Evolutionary conservation across 805 yeast genomes (phyloP).

Genomic region (Candida ulmi): DNA sequence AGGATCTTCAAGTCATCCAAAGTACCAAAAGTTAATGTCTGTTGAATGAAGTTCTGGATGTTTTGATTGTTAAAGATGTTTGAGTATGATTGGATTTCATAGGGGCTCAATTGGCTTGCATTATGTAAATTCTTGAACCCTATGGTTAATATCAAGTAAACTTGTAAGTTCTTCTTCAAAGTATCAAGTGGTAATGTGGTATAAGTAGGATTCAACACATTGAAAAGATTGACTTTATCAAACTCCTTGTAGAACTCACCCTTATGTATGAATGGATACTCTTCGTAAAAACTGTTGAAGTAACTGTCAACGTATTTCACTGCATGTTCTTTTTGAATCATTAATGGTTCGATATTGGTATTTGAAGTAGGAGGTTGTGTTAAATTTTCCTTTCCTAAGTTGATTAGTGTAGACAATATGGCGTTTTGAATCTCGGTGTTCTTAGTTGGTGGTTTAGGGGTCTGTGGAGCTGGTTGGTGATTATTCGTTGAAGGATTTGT

Average conservation of each 20-base stretch:
- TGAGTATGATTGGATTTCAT: conserved; percentile 8
- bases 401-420: conserved; percentile 16
- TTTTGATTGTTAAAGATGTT: conserved; percentile 7
- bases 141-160: conserved; percentile 13
- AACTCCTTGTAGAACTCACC: conserved; percentile 9
- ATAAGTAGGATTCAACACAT: conserved; percentile 11
- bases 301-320: conserved; percentile 12
- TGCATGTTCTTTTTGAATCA: conserved; percentile 13
- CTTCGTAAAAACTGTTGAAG: conserved; percentile 10
- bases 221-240: conserved; percentile 10
- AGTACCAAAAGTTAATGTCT: conserved; percentile 30
- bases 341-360: conserved; percentile 8
- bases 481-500: not conserved
- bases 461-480: not conserved
- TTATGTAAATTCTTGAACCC: conserved; percentile 17
- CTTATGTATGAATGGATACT: conserved; percentile 17
- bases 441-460: not conserved
- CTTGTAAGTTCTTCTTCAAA: conserved; percentile 11
- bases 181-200: conserved; percentile 3
- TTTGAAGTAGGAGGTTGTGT: conserved; percentile 1
- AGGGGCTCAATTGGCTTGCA: conserved; percentile 2
- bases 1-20: conserved; percentile 38
- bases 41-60: conserved; percentile 7
- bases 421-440: conserved; percentile 17
- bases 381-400: conserved; percentile 14